Conservation (phyloP, 345 rosid species). For the Theobroma cacao region DNA sequence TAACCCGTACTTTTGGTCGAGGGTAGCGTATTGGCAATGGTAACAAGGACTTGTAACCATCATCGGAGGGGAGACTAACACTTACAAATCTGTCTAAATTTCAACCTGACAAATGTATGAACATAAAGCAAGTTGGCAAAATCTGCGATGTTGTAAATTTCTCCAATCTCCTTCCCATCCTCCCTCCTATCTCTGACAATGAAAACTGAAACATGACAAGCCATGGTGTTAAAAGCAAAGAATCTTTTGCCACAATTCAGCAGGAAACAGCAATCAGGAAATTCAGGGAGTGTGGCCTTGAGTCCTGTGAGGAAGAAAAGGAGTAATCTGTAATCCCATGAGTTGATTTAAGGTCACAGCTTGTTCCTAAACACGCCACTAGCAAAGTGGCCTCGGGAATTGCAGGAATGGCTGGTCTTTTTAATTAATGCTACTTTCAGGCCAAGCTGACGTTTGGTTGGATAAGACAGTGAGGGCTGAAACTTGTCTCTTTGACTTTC, state of each 20-base stretch:
- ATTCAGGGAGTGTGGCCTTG: neutral
- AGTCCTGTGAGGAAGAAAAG: no score
- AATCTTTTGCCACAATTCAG: neutral
- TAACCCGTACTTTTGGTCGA: neutral
- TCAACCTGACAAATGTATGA: neutral
- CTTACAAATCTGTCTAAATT: neutral
- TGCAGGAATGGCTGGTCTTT: neutral
- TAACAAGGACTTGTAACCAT: no score
- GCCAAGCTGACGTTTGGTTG: slow-evolving; percentile 23
- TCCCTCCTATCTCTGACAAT: neutral
- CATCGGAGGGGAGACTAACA: no score
- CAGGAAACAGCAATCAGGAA: neutral
- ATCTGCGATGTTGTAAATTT: no score
- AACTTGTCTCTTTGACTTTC: slow-evolving; percentile 23
- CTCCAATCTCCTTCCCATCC: neutral
- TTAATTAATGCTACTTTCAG: slow-evolving; percentile 16
- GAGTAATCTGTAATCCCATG: neutral
- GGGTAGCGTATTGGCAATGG: no score
- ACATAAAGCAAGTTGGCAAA: neutral
- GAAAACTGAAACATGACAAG: neutral
- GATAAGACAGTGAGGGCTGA: slow-evolving; percentile 20
- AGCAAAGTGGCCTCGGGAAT: slow-evolving; percentile 29
- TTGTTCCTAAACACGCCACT: slow-evolving; percentile 18
- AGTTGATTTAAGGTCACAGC: neutral
- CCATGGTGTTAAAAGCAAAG: neutral